These are phyloP conservation scores for Alternaria incomplexa DNA, from an alignment of 2,329 filamentous ascomycete species.

Conservation along the genomic window DNA sequence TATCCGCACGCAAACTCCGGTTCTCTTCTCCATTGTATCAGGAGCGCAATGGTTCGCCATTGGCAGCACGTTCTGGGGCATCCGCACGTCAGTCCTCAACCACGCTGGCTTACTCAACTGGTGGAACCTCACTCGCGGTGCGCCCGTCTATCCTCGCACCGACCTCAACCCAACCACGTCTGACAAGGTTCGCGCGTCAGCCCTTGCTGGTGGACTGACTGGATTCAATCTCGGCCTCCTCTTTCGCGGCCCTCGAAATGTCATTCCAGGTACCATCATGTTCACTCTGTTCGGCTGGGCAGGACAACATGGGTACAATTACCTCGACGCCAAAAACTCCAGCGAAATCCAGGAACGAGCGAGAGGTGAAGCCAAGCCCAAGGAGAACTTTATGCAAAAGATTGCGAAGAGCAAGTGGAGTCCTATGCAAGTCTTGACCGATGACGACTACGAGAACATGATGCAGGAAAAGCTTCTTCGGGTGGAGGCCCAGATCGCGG, in stretches of 20 bases:
- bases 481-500: constrained; percentile 76
- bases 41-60: constrained; percentile 83
- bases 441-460: constrained; percentile 75
- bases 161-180: constrained; percentile 58
- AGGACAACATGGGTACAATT: constrained; percentile 64
- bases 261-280: constrained; percentile 64
- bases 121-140: constrained; percentile 37
- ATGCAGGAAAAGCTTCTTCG: constrained; percentile 73
- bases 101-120: constrained; percentile 37
- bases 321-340: constrained; percentile 56
- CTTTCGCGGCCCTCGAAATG: constrained; percentile 52
- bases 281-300: constrained; percentile 64
- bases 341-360: constrained; percentile 38
- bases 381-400: constrained; percentile 55
- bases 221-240: constrained; percentile 60
- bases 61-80: constrained; percentile 78
- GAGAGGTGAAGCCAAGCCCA: constrained; percentile 33
- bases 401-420: constrained; percentile 70
- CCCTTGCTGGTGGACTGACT: constrained; percentile 72
- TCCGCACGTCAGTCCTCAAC: constrained; percentile 49
- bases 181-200: constrained; percentile 71
- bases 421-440: constrained; percentile 71
- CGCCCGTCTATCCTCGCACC: constrained; percentile 23
- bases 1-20: constrained; percentile 68
- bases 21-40: constrained; percentile 73